Conservation (phyloP, 257 asterid genomes). For the Thymus mandschuricus region DNA sequence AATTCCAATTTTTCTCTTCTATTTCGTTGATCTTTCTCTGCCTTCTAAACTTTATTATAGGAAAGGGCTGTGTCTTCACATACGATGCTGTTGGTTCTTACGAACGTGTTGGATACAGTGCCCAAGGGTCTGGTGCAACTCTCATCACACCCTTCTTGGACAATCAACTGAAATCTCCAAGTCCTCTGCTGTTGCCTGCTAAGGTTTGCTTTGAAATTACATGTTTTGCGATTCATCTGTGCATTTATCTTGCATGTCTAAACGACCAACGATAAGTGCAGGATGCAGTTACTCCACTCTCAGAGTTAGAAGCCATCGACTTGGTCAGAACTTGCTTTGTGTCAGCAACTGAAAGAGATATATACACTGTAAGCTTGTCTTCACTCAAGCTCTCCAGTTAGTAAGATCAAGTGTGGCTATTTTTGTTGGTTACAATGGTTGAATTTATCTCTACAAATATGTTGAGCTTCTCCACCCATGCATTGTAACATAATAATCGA, state of each 20-base stretch:
- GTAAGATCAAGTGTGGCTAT: constrained; percentile 37
- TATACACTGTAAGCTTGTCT: constrained; percentile 61
- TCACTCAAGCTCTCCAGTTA: neutral
- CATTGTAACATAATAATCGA: constrained; percentile 13
- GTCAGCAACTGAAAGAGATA: constrained; percentile 84
- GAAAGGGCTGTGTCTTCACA: constrained; percentile 97
- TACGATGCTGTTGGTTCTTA: constrained; percentile 97
- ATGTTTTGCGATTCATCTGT: constrained; percentile 39
- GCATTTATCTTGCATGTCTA: constrained; percentile 25
- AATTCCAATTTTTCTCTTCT: neutral
- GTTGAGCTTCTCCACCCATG: neutral
- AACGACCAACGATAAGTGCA: constrained; percentile 34
- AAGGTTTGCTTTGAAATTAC: constrained; percentile 42
- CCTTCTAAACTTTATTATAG: constrained; percentile 39
- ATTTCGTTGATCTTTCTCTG: constrained; percentile 16
- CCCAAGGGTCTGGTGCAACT: constrained; percentile 96
- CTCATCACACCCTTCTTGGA: constrained; percentile 95
- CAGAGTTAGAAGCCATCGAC: constrained; percentile 81
- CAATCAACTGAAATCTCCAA: constrained; percentile 73
- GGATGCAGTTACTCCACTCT: constrained; percentile 79
- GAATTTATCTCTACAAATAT: neutral
- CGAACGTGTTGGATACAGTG: constrained; percentile 96
- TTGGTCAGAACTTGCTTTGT: constrained; percentile 84
- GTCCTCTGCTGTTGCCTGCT: constrained; percentile 64
- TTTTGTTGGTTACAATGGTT: constrained; percentile 4